Conservation (phyloP, 1,139 yeast genomes). For the Torulaspora globosa region DNA sequence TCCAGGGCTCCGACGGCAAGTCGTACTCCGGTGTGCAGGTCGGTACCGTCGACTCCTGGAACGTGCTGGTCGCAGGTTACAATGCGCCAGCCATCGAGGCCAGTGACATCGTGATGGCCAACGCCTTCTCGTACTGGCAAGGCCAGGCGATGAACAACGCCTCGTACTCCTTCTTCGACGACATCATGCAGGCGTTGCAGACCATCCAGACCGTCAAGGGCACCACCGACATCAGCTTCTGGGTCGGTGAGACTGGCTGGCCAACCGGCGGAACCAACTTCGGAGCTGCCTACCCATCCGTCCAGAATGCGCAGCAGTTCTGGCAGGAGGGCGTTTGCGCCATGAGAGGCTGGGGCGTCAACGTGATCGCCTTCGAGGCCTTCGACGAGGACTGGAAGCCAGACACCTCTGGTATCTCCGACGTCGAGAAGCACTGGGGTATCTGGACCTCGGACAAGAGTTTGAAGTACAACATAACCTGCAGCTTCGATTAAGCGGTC, state of each 20-base stretch:
- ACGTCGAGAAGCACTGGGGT: conserved; percentile 94
- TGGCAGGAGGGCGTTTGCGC: conserved; percentile 90
- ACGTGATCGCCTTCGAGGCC: conserved; percentile 89
- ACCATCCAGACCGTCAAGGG: conserved; percentile 81
- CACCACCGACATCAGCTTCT: conserved; percentile 74
- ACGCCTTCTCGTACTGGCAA: conserved; percentile 98
- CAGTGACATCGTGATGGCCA: conserved; percentile 80
- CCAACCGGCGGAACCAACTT: conserved; percentile 82
- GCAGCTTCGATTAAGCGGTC: conserved; percentile 43
- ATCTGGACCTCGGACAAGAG: conserved; percentile 58
- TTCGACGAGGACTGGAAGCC: conserved; percentile 97
- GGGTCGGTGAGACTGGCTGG: conserved; percentile 99
- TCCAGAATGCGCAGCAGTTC: conserved; percentile 67
- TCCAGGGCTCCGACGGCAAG: conserved; percentile 76
- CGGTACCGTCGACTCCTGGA: conserved; percentile 97
- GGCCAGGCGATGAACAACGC: conserved; percentile 82
- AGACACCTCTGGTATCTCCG: conserved; percentile 74
- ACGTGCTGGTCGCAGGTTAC: conserved; percentile 75
- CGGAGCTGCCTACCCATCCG: conserved; percentile 60
- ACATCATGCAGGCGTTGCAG: conserved; percentile 93
- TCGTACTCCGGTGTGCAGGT: conserved; percentile 69
- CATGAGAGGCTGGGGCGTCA: conserved; percentile 91
- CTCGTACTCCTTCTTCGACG: conserved; percentile 87
- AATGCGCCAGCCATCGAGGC: conserved; percentile 67
- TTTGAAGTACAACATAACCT: conserved; percentile 56